These are phyloP conservation scores for Capronia coronata DNA, from an alignment of 2,329 filamentous ascomycete species.

Conservation along the genomic window DNA sequence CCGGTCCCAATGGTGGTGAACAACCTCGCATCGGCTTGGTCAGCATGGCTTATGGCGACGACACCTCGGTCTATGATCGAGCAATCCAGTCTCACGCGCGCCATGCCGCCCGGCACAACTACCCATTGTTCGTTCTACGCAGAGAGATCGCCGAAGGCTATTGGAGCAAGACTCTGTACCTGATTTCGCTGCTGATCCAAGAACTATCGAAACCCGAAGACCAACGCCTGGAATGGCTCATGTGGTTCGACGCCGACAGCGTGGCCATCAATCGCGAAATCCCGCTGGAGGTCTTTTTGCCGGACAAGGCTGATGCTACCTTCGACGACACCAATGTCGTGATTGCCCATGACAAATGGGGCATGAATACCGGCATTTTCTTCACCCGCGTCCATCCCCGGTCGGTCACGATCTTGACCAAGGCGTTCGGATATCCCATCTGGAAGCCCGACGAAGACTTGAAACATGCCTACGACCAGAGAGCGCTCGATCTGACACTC, in stretches of 20 bases:
- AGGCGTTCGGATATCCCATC: neutral
- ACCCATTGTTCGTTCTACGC: constrained; percentile 33
- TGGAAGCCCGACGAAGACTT: neutral
- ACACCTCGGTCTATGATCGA: constrained; percentile 32
- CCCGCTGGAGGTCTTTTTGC: constrained; percentile 27
- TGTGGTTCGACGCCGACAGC: constrained; percentile 35
- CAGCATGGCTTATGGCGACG: constrained; percentile 6
- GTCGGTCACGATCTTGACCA: neutral
- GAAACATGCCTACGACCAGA: neutral
- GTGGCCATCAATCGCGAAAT: constrained; percentile 34
- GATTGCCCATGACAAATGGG: neutral
- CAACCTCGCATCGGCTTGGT: neutral
- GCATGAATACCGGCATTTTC: neutral
- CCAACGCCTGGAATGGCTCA: constrained; percentile 34
- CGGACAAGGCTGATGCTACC: neutral
- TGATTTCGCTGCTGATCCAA: constrained; percentile 30
- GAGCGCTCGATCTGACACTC: neutral
- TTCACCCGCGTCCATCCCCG: neutral
- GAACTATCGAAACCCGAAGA: constrained; percentile 32
- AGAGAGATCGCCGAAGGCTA: neutral
- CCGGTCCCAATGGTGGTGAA: neutral
- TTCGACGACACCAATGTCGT: neutral
- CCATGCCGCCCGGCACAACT: constrained; percentile 34
- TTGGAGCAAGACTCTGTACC: constrained; percentile 26
- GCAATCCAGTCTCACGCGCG: constrained; percentile 33